Percentiles rank a stretch among this genome's conserved stretches.
phyloP scores from a whole-genome alignment of 108 stramenopile genomes.

The Seminavis robusta region DNA sequence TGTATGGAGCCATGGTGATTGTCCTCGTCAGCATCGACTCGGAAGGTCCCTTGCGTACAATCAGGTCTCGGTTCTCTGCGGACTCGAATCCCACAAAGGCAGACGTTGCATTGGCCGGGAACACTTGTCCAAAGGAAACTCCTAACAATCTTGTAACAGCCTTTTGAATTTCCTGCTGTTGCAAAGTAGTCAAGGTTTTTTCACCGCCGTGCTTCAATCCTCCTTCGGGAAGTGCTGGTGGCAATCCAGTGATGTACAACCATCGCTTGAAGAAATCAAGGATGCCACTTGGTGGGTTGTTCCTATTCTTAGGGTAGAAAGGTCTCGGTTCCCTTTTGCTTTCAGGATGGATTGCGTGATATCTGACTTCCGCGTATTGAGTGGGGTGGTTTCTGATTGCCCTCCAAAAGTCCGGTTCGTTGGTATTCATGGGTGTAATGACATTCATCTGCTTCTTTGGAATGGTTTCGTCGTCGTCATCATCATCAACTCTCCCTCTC shows the following conservation, averaged over 20 bases:
- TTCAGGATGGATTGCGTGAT: conserved; percentile 45
- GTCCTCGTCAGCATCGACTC: conserved; percentile 15
- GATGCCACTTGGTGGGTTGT: conserved; percentile 55
- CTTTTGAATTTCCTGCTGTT: conserved; percentile 57
- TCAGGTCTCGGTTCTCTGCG: conserved; percentile 36
- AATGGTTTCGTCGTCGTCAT: conserved; percentile 16
- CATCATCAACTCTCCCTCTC: not conserved
- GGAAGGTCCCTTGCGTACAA: conserved; percentile 24
- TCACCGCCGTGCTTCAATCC: conserved; percentile 42
- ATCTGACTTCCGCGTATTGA: conserved; percentile 53
- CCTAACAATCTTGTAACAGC: conserved; percentile 53
- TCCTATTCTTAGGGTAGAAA: conserved; percentile 39
- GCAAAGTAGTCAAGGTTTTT: conserved; percentile 64
- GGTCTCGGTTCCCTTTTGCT: conserved; percentile 67
- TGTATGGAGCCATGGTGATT: conserved; percentile 27
- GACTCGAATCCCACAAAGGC: conserved; percentile 74
- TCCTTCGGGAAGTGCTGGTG: conserved; percentile 44
- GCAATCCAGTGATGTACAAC: conserved; percentile 71
- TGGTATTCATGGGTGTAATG: not conserved
- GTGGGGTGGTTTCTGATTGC: conserved; percentile 65
- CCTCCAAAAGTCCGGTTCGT: conserved; percentile 47
- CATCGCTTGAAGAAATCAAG: conserved; percentile 60
- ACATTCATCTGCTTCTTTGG: conserved; percentile 15
- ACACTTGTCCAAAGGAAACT: conserved; percentile 49
- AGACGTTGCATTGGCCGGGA: conserved; percentile 59